A percentile compares a stretch with the other conserved stretches of the same genome.
Conservation (phyloP, 164 flowering plant species). For the Amborella trichopoda region DNA sequence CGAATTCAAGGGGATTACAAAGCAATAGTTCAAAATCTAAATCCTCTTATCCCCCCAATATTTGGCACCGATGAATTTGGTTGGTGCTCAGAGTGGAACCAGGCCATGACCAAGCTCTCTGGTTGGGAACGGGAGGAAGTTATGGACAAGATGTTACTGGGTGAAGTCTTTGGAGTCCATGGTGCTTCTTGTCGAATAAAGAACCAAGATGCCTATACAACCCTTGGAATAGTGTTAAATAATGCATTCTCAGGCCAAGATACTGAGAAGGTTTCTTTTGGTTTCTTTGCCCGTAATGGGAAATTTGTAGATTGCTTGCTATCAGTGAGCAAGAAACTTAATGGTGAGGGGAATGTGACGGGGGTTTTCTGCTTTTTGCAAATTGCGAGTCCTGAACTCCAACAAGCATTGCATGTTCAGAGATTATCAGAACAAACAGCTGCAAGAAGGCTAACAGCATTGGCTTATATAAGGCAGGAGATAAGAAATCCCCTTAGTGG, state of each 20-base stretch:
- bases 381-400: constrained; percentile 86
- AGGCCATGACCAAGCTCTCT: constrained; percentile 69
- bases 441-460: constrained; percentile 49
- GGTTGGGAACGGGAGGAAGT: constrained; percentile 71
- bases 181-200: constrained; percentile 73
- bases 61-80: constrained; percentile 93
- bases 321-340: constrained; percentile 67
- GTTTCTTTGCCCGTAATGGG: constrained; percentile 60
- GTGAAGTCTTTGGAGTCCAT: constrained; percentile 81
- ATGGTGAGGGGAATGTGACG: constrained; percentile 60
- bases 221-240: constrained; percentile 67
- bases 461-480: constrained; percentile 79
- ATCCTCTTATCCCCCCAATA: constrained; percentile 86
- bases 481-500: constrained; percentile 79
- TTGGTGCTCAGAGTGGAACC: constrained; percentile 84
- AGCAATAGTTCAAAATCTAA: constrained; percentile 80
- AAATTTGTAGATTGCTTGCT: constrained; percentile 77
- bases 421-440: constrained; percentile 78
- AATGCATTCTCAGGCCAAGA: constrained; percentile 68
- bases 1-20: constrained; percentile 91
- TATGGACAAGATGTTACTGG: constrained; percentile 78
- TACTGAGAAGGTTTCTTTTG: constrained; percentile 67
- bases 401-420: constrained; percentile 85
- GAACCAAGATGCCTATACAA: constrained; percentile 70
- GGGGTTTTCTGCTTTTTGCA: constrained; percentile 98